A percentile compares a stretch with the other conserved stretches of the same genome.
Conservation (phyloP, 108 stramenopile species). For the Conticribra weissflogii region DNA sequence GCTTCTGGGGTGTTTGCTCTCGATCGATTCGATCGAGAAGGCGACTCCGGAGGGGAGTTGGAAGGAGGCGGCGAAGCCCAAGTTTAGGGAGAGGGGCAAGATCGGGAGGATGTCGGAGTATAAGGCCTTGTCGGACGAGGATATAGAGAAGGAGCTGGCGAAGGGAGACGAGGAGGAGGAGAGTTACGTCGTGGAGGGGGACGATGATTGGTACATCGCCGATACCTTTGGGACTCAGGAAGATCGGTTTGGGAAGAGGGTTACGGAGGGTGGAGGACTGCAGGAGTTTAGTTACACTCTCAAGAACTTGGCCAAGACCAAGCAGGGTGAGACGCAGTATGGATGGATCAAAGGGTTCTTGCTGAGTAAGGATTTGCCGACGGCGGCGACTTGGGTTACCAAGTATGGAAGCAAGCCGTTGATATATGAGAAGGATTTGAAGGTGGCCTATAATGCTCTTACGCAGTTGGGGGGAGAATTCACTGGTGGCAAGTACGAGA, state of each 20-base stretch:
- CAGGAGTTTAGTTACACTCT: slow-evolving; percentile 65
- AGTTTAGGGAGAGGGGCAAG: slow-evolving; percentile 81
- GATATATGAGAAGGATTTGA: slow-evolving; percentile 79
- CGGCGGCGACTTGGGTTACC: slow-evolving; percentile 70
- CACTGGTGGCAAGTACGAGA: slow-evolving; percentile 90
- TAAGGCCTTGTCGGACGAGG: slow-evolving; percentile 79
- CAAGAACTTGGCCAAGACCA: slow-evolving; percentile 55
- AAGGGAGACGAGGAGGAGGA: slow-evolving; percentile 71
- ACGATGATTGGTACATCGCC: slow-evolving; percentile 90
- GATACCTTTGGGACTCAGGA: slow-evolving; percentile 84
- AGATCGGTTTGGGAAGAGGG: slow-evolving; percentile 72
- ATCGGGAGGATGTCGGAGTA: slow-evolving; percentile 88
- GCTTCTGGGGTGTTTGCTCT: slow-evolving; percentile 70
- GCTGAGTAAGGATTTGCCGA: slow-evolving; percentile 59
- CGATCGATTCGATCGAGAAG: slow-evolving; percentile 77
- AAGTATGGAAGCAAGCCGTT: slow-evolving; percentile 81
- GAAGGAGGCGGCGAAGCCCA: slow-evolving; percentile 71
- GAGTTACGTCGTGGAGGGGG: slow-evolving; percentile 48
- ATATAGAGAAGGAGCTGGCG: slow-evolving; percentile 63
- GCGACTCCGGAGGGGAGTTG: slow-evolving; percentile 73
- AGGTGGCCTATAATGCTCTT: slow-evolving; percentile 72
- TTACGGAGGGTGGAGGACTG: slow-evolving; percentile 52
- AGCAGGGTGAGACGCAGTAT: slow-evolving; percentile 37
- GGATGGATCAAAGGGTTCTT: slow-evolving; percentile 38
- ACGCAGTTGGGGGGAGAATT: slow-evolving; percentile 86